Conservation (phyloP, 2,329 filamentous ascomycete genomes). For the Tolypocladium ophioglossoides region DNA sequence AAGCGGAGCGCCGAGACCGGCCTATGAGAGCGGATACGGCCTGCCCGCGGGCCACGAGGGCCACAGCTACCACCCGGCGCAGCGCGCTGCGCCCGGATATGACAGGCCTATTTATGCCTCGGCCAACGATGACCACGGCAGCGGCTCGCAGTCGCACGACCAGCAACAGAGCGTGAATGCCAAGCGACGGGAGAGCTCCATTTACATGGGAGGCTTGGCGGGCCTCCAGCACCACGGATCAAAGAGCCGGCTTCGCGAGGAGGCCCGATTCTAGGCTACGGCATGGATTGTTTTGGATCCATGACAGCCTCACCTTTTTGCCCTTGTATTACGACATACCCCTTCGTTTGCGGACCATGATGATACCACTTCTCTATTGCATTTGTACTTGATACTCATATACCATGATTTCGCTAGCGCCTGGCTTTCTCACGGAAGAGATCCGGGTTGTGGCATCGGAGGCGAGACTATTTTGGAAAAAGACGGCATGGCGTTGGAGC, state of each 20-base stretch:
- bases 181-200: constrained; percentile 48
- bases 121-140: constrained; percentile 11
- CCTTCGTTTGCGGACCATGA: neutral
- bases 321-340: neutral
- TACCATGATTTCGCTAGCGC: neutral
- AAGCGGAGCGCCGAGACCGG: constrained; percentile 22
- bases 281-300: neutral
- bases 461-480: neutral
- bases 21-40: constrained; percentile 33
- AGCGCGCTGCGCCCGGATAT: constrained; percentile 21
- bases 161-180: constrained; percentile 17
- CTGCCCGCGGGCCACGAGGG: constrained; percentile 14
- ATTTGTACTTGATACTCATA: neutral
- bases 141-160: constrained; percentile 3
- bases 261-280: constrained; percentile 31
- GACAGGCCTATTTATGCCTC: constrained; percentile 26
- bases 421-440: neutral
- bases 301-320: neutral
- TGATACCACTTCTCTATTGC: neutral
- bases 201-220: constrained; percentile 41
- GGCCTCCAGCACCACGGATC: constrained; percentile 39
- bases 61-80: constrained; percentile 6
- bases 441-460: neutral
- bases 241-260: constrained; percentile 43
- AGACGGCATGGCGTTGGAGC: neutral